Evolutionary conservation across 371 early-diverging fungal species (phyloP).

Genomic region (Blakeslea trispora): DNA sequence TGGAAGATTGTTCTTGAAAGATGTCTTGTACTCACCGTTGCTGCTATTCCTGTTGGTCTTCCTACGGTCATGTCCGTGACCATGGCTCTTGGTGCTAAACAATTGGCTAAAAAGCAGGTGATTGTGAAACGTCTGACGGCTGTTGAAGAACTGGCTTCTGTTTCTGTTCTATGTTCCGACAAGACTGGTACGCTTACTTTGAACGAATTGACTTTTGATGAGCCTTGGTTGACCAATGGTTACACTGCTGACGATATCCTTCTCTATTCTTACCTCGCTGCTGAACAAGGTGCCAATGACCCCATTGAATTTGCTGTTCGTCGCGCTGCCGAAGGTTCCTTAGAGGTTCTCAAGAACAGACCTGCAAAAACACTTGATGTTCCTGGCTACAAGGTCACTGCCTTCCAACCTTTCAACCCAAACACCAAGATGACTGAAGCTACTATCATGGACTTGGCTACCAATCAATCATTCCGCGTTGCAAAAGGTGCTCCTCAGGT

Average conservation of each 20-base stretch:
- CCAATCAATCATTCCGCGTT: conserved; percentile 71
- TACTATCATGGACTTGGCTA: conserved; percentile 66
- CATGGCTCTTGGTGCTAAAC: conserved; percentile 91
- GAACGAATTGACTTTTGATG: conserved; percentile 84
- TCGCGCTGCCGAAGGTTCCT: conserved; percentile 70
- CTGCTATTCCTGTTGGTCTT: conserved; percentile 88
- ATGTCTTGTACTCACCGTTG: conserved; percentile 47
- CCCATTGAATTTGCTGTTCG: conserved; percentile 87
- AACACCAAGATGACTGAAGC: conserved; percentile 84
- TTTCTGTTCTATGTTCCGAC: conserved; percentile 92
- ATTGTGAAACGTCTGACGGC: conserved; percentile 94
- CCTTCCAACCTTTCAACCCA: conserved; percentile 86
- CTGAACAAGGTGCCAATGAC: conserved; percentile 86
- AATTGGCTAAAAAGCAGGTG: conserved; percentile 89
- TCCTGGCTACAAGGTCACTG: conserved; percentile 74
- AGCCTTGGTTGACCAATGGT: conserved; percentile 74
- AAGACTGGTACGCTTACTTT: conserved; percentile 95
- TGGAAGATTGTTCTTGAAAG: conserved; percentile 54
- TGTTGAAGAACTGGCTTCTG: conserved; percentile 93
- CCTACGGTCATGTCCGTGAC: conserved; percentile 95
- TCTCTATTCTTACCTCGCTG: conserved; percentile 76
- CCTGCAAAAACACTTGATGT: conserved; percentile 54
- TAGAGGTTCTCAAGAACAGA: conserved; percentile 57
- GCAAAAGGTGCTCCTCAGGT: conserved; percentile 93
- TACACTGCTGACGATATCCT: conserved; percentile 80